These are phyloP conservation scores for Cucurbita ficifolia DNA, from an alignment of 306 rosid species.

Conservation along the genomic window DNA sequence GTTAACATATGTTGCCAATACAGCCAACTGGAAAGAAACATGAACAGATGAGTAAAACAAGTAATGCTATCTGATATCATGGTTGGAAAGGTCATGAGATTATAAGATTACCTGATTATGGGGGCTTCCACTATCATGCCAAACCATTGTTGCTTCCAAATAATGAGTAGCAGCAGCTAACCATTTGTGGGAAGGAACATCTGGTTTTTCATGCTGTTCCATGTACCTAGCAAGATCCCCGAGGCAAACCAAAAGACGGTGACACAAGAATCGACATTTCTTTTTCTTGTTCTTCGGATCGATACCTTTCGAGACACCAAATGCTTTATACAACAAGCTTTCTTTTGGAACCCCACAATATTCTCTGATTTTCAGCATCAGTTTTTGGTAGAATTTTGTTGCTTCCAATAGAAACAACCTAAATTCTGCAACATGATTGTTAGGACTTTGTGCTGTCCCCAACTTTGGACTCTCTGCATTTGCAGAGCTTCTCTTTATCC, in stretches of 20 bases:
- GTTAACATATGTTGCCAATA: constrained; percentile 75
- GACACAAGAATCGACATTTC: constrained; percentile 67
- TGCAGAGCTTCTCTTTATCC: constrained; percentile 44
- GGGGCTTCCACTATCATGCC: constrained; percentile 95
- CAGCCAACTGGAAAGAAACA: constrained; percentile 57
- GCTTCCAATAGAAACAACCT: constrained; percentile 62
- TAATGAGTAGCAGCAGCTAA: constrained; percentile 79
- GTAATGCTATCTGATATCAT: not conserved
- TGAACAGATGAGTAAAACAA: not conserved
- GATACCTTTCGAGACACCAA: constrained; percentile 15
- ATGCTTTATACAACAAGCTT: constrained; percentile 26
- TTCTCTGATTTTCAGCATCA: constrained; percentile 50
- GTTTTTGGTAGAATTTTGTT: constrained; percentile 53
- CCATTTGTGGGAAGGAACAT: constrained; percentile 50
- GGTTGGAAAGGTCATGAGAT: not conserved
- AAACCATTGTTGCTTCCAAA: constrained; percentile 71
- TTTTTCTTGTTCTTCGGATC: constrained; percentile 33
- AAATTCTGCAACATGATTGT: constrained; percentile 27
- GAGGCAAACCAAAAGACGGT: constrained; percentile 82
- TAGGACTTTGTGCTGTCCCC: constrained; percentile 13
- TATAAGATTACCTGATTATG: constrained; percentile 65
- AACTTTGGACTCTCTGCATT: constrained; percentile 22
- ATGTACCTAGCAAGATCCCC: constrained; percentile 88
- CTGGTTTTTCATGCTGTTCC: constrained; percentile 61
- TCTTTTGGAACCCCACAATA: constrained; percentile 37